Evolutionary conservation across 75 land plant genomes (phyloP), one percentile per base, ranked within the genome.

Genomic region (Selaginella tamariscina): DNA sequence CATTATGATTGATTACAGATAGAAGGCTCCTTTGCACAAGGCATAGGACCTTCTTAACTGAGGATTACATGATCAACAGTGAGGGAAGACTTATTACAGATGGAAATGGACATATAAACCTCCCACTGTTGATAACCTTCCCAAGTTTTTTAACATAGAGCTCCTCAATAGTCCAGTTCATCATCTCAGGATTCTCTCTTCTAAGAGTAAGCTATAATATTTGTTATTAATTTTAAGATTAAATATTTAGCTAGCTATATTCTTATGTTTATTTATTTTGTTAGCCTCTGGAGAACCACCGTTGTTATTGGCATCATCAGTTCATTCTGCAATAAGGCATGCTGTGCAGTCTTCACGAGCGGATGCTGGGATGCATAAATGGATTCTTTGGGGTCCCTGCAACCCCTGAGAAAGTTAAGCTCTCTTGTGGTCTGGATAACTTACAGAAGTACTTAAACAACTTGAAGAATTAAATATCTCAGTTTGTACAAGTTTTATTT

Each of bases 241-340:
- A 49, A 11, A 11, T 49, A 20, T 20, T 49, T 49, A 49, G 20
- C 20, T 11, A 49, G 20, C 11, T 11, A 49, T 20, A 49, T 8
- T 8, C 2, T 65, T 2, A 29, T 27, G 2, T 59, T 59, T 27
- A 20, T 30, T 65, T 65, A 26, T 65, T 32, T 21, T 30, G 29
- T 9, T 28, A 87, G 91, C 96, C 54, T 83, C 86, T 65, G 91
- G 96, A 2, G 96, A 90, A 64, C 97, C 97, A 31, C 93, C 97
- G 5, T 65, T 91, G 56, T 80, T 88, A 9, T 72, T 88, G 21
- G 85, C 97, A 24, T 75, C 60, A 24, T 80, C 93, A n/a, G 77
- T 88, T 29, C 88, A 88, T 65, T 80, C 83, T 65, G 93, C 97
- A 20, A 76, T 76, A 32, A 76, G 83, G 56, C 77, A 74, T 21